Conservation (phyloP, 805 yeast species). For the Saturnispora mendoncae region DNA sequence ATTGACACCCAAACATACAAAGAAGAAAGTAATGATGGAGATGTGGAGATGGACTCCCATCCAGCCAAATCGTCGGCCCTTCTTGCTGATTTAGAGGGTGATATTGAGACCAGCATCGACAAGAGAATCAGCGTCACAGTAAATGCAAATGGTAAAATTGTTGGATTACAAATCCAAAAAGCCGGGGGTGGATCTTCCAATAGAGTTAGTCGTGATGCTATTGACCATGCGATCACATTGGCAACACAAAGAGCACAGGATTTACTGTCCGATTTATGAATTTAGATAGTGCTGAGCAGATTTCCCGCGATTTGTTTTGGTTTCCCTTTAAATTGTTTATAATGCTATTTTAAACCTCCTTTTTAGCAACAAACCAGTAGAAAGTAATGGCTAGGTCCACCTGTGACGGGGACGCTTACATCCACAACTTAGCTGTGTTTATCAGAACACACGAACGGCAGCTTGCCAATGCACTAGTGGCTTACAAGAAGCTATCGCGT, state of each 20-base stretch:
- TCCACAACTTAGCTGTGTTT: slow-evolving; percentile 45
- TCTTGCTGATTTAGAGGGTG: slow-evolving; percentile 74
- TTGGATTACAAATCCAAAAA: slow-evolving; percentile 41
- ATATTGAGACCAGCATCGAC: slow-evolving; percentile 64
- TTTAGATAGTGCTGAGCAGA: slow-evolving; percentile 6
- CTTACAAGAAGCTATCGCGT: slow-evolving; percentile 37
- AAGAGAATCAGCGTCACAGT: slow-evolving; percentile 44
- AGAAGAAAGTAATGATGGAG: slow-evolving; percentile 24
- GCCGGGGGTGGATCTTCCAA: slow-evolving; percentile 32
- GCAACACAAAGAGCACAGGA: slow-evolving; percentile 41
- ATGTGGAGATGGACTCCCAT: slow-evolving; percentile 20
- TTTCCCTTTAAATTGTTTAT: neutral
- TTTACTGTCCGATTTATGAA: slow-evolving; percentile 13
- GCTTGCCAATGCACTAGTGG: slow-evolving; percentile 48
- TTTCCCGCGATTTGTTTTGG: too few species aligned
- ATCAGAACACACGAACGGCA: slow-evolving; percentile 49
- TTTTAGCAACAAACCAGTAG: neutral
- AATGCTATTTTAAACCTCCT: slow-evolving; percentile 2
- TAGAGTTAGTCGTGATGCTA: slow-evolving; percentile 37
- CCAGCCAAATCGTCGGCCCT: slow-evolving; percentile 29
- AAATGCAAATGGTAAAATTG: slow-evolving; percentile 27
- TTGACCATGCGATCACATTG: slow-evolving; percentile 39
- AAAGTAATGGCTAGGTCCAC: slow-evolving; percentile 22
- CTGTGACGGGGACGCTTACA: slow-evolving; percentile 50
- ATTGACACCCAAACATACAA: slow-evolving; percentile 27